Base-by-base conservation (phyloP, 371 early-diverging fungal species). In the Haplosporangium sp. region DNA sequence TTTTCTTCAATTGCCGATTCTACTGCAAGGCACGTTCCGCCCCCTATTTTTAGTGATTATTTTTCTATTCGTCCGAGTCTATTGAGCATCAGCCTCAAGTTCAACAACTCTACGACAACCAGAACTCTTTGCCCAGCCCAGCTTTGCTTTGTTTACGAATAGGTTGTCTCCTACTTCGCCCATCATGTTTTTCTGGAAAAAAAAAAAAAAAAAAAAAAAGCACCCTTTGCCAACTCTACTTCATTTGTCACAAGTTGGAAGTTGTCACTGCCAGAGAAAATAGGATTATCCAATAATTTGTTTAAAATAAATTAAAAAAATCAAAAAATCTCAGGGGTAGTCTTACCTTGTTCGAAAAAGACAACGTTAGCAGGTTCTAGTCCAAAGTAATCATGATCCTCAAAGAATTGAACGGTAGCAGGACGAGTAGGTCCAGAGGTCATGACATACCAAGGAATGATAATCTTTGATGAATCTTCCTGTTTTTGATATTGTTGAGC, bases 361-460 rank as follows among this genome's bases (percentile, higher is more conserved):
- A 93, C 84, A 72, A 97, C 92, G 76, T 96, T 93, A 63, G 90
- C 88, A 50, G 85, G 82, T 69, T 89, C 87, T 67, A 97, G 85
- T 35, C 98, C 97, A 86, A 96, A 97, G 86, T 85, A 96, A 72
- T 86, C 79, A 86, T 94, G 66, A 39, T 88, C 78, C 73, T 88
- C 87, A 86, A 97, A 97, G 83, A 89, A 94, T 13, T 83, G 68
- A 57, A 88, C 89, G 44, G 97, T 97, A 35, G 94, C 92, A 3
- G 65, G 86, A 69, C 92, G 89, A 19, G 98, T 97, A 27, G 98
- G 96, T 11, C 95, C 97, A 34, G 96, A 96, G 59, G 96, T 95
- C 98, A 97, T 97, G 78, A 97, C 93, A 76, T 95, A 95, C 96
- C 96, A 97, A 60, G 96, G 97, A 67, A 97, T 93, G 56, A 92